phyloP scores from a whole-genome alignment of 2,329 filamentous ascomycete genomes.

The Fusarium sarcochroum region DNA sequence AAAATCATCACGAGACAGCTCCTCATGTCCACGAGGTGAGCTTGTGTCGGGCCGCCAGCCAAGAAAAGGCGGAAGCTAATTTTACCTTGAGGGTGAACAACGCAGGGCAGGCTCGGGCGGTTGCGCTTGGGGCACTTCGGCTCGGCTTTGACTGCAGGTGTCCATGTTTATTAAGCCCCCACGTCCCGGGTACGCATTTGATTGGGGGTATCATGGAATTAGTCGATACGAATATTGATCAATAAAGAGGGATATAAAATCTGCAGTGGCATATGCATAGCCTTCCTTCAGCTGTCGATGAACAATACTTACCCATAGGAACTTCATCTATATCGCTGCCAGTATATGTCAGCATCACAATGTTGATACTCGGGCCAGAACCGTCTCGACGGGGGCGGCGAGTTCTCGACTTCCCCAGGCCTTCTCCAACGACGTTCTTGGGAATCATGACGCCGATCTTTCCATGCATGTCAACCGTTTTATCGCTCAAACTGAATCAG shows the following conservation, averaged over 20 bases:
- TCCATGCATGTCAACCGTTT: slow-evolving; percentile 35
- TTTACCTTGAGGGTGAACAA: slow-evolving; percentile 10
- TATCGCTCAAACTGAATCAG: slow-evolving; percentile 29
- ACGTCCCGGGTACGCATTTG: slow-evolving; percentile 20
- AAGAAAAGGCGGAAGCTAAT: slow-evolving; percentile 31
- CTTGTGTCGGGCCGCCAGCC: slow-evolving; percentile 33
- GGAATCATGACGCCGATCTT: slow-evolving; percentile 28
- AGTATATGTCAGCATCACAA: slow-evolving; percentile 7
- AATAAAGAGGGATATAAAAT: not conserved
- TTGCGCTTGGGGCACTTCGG: slow-evolving; percentile 23
- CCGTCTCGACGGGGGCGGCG: slow-evolving; percentile 15
- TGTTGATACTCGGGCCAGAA: slow-evolving; percentile 10
- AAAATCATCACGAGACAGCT: slow-evolving; percentile 35
- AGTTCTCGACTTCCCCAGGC: slow-evolving; percentile 33
- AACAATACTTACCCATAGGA: not conserved
- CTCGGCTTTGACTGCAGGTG: slow-evolving; percentile 9
- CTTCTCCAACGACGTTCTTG: slow-evolving; percentile 21
- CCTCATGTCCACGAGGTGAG: slow-evolving; percentile 28
- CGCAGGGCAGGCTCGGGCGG: not conserved
- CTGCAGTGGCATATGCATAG: not conserved
- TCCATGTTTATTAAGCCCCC: slow-evolving; percentile 12
- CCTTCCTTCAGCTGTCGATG: not conserved
- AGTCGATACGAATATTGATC: slow-evolving; percentile 10
- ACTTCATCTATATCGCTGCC: not conserved
- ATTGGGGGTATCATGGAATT: slow-evolving; percentile 18